Percentiles rank a stretch among this genome's conserved stretches.
Conservation (phyloP, 192 early-diverging fungal genomes). For the Entomortierella lignicola region DNA sequence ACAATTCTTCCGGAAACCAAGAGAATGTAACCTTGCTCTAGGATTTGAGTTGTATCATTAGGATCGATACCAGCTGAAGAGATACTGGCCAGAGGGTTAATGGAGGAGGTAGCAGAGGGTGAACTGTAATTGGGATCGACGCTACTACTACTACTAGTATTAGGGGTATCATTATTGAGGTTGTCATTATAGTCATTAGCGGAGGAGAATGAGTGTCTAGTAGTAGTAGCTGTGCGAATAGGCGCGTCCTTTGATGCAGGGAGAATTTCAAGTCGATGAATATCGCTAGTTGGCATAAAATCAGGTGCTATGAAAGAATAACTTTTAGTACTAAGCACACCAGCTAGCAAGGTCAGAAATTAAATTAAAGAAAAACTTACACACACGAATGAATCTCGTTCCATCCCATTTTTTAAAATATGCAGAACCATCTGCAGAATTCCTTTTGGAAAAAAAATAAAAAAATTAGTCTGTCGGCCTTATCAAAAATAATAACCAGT, state of each 20-base stretch:
- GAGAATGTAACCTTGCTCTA: conserved; percentile 51
- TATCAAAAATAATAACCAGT: too few species aligned
- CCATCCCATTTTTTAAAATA: conserved; percentile 70
- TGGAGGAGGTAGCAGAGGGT: not conserved
- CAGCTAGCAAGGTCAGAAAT: too few species aligned
- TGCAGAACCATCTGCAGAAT: conserved; percentile 31
- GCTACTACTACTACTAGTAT: not conserved
- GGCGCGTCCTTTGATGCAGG: conserved; percentile 29
- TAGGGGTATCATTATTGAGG: not conserved
- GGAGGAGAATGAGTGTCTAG: not conserved
- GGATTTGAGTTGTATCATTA: conserved; percentile 27
- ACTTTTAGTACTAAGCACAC: not conserved
- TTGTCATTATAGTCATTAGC: conserved; percentile 3
- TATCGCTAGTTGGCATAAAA: conserved; percentile 32
- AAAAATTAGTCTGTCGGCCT: not conserved
- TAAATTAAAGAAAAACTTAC: conserved; percentile 19
- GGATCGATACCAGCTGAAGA: not conserved
- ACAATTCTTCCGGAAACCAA: conserved; percentile 58
- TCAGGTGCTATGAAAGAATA: conserved; percentile 9
- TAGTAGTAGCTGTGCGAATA: not conserved
- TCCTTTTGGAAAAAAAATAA: conserved; percentile 9
- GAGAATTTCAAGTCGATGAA: conserved; percentile 29
- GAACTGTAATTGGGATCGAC: not conserved
- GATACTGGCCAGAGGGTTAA: not conserved
- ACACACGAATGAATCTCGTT: conserved; percentile 41